These are phyloP conservation scores for Plenodomus lindquistii DNA, from an alignment of 2,329 filamentous ascomycete genomes.

Conservation along the genomic window DNA sequence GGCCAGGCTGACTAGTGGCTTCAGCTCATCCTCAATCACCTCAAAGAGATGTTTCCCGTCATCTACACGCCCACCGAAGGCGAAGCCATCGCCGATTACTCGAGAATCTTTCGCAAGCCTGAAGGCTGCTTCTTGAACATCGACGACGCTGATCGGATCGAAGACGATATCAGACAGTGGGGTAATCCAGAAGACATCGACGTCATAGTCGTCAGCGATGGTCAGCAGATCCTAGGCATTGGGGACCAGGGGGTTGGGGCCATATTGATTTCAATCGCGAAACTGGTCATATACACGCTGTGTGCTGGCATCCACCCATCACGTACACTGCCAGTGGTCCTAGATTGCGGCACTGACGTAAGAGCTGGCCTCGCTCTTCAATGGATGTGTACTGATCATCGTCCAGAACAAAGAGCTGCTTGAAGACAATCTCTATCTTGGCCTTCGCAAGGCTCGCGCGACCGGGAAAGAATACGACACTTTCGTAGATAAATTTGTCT, in stretches of 20 bases:
- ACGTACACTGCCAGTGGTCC: slow-evolving; percentile 75
- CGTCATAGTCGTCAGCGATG: slow-evolving; percentile 84
- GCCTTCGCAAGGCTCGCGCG: slow-evolving; percentile 67
- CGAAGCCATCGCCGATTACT: slow-evolving; percentile 85
- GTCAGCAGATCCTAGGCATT: slow-evolving; percentile 77
- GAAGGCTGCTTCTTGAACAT: slow-evolving; percentile 84
- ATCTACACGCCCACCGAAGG: slow-evolving; percentile 91
- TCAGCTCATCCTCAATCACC: slow-evolving; percentile 72
- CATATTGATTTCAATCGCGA: slow-evolving; percentile 82
- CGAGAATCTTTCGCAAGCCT: slow-evolving; percentile 73
- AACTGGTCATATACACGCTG: slow-evolving; percentile 78
- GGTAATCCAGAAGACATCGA: slow-evolving; percentile 75
- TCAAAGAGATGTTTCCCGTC: slow-evolving; percentile 87
- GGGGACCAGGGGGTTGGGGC: slow-evolving; percentile 87
- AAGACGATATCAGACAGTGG: slow-evolving; percentile 69
- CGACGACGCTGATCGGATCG: slow-evolving; percentile 66
- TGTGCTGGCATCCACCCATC: slow-evolving; percentile 86
- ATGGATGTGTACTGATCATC: slow-evolving; percentile 6
- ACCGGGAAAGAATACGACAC: slow-evolving; percentile 74
- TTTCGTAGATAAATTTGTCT: slow-evolving; percentile 76
- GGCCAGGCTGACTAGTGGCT: slow-evolving; percentile 3
- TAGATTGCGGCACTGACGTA: slow-evolving; percentile 82
- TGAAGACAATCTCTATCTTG: slow-evolving; percentile 78
- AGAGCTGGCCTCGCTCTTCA: neutral
- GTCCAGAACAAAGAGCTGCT: slow-evolving; percentile 69